Evolutionary conservation across 768 basidiomycete species (phyloP).

Genomic region (Kockovaella imperatae): DNA sequence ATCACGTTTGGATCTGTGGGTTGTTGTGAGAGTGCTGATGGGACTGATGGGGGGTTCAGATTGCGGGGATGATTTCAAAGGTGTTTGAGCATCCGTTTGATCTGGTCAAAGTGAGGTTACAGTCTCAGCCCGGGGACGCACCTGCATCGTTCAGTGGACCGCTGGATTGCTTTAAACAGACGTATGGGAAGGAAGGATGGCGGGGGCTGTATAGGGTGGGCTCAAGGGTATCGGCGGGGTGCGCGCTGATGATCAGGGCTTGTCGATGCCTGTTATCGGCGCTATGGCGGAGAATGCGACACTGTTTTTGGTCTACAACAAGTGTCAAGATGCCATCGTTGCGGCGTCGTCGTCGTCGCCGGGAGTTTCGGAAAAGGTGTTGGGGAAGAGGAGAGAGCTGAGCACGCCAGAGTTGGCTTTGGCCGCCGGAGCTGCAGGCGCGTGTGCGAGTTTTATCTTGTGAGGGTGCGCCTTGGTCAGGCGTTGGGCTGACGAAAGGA

Average conservation of each 20-base stretch:
- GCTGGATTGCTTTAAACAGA: conserved; percentile 74
- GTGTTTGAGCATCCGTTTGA: conserved; percentile 93
- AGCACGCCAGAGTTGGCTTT: conserved; percentile 57
- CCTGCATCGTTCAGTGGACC: conserved; percentile 72
- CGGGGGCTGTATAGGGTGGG: conserved; percentile 79
- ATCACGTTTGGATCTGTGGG: conserved; percentile 8
- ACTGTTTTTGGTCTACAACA: conserved; percentile 77
- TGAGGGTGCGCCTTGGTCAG: conserved; percentile 46
- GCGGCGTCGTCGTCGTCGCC: conserved; percentile 2
- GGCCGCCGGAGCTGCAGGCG: conserved; percentile 81
- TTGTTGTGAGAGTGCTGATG: neutral
- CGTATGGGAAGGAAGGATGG: conserved; percentile 71
- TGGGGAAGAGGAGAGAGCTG: conserved; percentile 34
- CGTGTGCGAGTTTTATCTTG: conserved; percentile 78
- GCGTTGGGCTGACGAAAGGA: conserved; percentile 49
- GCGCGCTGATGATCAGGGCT: conserved; percentile 53
- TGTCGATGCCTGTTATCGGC: conserved; percentile 82
- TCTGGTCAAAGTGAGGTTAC: conserved; percentile 83
- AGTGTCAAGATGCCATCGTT: conserved; percentile 49
- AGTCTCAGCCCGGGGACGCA: conserved; percentile 74
- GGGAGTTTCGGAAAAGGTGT: conserved; percentile 21
- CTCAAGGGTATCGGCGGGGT: conserved; percentile 17
- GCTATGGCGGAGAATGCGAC: conserved; percentile 88
- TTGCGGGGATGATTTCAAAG: conserved; percentile 80
- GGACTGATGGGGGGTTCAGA: conserved; percentile 46